phyloP scores from a whole-genome alignment of 106 monocot genomes.

The Dendrobium officinale region DNA sequence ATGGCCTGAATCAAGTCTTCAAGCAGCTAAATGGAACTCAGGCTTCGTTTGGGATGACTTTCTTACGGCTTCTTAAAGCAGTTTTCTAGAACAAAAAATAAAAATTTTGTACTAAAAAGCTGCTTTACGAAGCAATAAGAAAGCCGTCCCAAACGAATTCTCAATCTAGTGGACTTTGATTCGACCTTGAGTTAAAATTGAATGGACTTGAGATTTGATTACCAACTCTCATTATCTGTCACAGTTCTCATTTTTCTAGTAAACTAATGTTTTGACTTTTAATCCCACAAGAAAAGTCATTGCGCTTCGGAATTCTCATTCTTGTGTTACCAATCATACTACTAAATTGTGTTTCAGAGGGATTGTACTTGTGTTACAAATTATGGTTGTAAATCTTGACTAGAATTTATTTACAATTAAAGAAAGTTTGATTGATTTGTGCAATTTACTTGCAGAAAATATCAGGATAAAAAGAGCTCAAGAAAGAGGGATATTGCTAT shows the following conservation, averaged over 20 bases:
- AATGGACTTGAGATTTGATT: background rate
- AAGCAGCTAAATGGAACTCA: background rate
- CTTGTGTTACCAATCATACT: background rate
- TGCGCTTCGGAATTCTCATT: background rate
- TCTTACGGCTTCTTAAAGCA: too few relatives aligned
- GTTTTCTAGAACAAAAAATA: too few relatives aligned
- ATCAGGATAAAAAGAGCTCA: conserved; percentile 49
- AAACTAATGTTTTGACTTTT: background rate
- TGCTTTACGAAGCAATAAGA: too few relatives aligned
- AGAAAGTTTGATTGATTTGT: background rate
- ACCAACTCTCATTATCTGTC: background rate
- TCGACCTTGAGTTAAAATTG: background rate
- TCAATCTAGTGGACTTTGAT: background rate
- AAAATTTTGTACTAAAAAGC: too few relatives aligned
- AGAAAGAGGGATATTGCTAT: conserved; percentile 60
- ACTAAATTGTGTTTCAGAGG: background rate
- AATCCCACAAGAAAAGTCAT: background rate
- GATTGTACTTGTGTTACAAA: background rate
- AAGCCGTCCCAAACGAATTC: too few relatives aligned
- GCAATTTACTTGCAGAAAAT: conserved; percentile 27
- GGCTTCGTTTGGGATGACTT: too few relatives aligned
- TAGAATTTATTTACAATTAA: background rate
- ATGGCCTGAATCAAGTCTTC: background rate
- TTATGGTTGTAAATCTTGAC: background rate
- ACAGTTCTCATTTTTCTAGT: background rate